Percentiles rank a stretch among this genome's conserved stretches.
These are phyloP conservation scores for Penicillium verhagenii DNA, from an alignment of 495 filamentous ascomycete species.

Conservation along the genomic window DNA sequence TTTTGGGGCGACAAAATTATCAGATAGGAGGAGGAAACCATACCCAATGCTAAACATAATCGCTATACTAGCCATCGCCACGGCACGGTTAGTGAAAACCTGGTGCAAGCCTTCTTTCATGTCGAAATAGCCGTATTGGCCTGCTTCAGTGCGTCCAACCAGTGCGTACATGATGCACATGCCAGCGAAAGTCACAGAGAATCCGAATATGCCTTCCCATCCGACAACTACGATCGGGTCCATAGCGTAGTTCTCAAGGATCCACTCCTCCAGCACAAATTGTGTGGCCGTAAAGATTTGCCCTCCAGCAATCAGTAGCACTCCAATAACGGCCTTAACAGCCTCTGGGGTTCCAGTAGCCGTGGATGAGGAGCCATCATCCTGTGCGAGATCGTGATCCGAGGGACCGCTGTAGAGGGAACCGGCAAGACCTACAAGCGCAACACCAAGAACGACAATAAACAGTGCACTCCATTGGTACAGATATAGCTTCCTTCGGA, in stretches of 20 bases:
- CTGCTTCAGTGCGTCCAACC: conserved; percentile 71
- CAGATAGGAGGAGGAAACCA: conserved; percentile 25
- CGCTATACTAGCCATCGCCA: conserved; percentile 71
- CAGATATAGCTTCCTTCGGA: conserved; percentile 69
- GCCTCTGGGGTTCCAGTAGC: conserved; percentile 55
- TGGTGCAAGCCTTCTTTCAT: conserved; percentile 78
- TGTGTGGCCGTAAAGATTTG: conserved; percentile 97
- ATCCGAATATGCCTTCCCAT: conserved; percentile 94
- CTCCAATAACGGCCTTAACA: conserved; percentile 72
- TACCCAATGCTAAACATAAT: conserved; percentile 98
- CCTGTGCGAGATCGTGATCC: conserved; percentile 40
- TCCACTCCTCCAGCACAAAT: conserved; percentile 93
- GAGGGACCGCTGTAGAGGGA: conserved; percentile 69
- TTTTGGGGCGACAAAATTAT: background rate
- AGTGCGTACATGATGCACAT: conserved; percentile 78
- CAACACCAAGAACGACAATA: conserved; percentile 85
- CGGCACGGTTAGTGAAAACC: conserved; percentile 63
- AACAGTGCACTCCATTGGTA: conserved; percentile 91
- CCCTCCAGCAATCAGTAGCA: conserved; percentile 84
- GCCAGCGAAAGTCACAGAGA: conserved; percentile 72
- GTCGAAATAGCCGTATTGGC: conserved; percentile 84
- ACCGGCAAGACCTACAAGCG: conserved; percentile 84
- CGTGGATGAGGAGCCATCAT: conserved; percentile 22
- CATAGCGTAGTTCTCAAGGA: conserved; percentile 84
- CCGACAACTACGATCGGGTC: conserved; percentile 90